Percentiles rank a stretch among this genome's conserved stretches.
Conservation (phyloP, 2,329 filamentous ascomycete species). For the Pseudogymnoascus sp. region DNA sequence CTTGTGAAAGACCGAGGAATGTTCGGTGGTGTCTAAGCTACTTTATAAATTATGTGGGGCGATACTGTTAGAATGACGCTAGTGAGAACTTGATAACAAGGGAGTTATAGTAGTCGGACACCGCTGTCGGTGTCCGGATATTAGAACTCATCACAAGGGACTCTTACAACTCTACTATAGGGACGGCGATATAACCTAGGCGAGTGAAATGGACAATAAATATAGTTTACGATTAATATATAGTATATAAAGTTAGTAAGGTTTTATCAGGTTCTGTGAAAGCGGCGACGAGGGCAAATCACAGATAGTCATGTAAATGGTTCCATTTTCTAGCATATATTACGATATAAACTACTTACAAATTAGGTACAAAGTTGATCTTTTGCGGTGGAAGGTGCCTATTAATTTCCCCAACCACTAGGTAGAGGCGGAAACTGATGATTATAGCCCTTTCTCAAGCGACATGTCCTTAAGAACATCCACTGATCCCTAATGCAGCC, state of each 20-base stretch:
- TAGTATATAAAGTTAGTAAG: no score
- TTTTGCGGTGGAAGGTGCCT: no score
- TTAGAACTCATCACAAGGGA: neutral
- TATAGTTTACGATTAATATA: neutral
- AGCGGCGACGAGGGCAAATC: no score
- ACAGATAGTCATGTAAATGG: no score
- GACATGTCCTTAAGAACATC: conserved; percentile 16
- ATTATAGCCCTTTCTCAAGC: neutral
- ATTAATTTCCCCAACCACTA: no score
- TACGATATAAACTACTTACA: no score
- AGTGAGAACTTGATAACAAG: neutral
- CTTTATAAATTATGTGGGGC: neutral
- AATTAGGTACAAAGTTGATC: no score
- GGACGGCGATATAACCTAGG: neutral
- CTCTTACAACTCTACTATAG: neutral
- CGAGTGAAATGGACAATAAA: neutral
- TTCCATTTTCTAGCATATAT: no score
- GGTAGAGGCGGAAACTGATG: no score
- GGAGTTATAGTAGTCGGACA: no score
- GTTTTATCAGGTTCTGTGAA: no score
- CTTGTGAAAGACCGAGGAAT: conserved; percentile 10
- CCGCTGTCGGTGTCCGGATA: no score
- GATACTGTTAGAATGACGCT: neutral
- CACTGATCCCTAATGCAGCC: conserved; percentile 24
- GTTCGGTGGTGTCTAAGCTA: neutral